Evolutionary conservation across 345 rosid genomes (phyloP), one percentile per base, ranked within the genome.

Genomic region (Alliaria petiolata): DNA sequence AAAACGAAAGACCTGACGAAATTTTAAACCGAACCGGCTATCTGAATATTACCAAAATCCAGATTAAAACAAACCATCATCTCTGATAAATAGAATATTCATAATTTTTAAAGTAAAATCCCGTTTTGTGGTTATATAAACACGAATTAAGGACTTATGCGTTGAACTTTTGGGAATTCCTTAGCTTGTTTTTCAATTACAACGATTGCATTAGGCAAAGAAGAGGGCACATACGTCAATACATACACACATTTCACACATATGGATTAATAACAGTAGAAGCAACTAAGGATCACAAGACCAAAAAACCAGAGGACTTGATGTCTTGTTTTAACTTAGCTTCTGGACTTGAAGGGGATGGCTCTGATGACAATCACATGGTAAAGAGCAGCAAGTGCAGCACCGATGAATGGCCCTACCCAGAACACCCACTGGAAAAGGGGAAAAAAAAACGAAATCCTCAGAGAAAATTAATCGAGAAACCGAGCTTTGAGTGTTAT

Each of bases 401-500:
- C 93, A 2, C 93, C 93, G 22, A 84, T 57, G 65, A 88, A 86
- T 11, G 93, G 93, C 12, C 93, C 93, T 10, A 88, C 87, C 93
- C 91, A 88, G 74, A 88, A 88, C 26, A 88, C 79, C 93, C 93
- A 88, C 93, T 88, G 83, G 12, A 67, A 39, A 5, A 4, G 25
- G 0, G n/a, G n/a, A n/a, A 8, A 1, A 8, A 0, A 17, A 40
- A 38, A 28, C 19, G 1, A 40, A 33, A 61, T 10, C 7, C 12
- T 50, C 33, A 47, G 45, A 49, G 35, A 55, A 17, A 39, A 8
- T 43, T 22, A 22, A n/a, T n/a, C n/a, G n/a, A n/a, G n/a, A n/a
- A n/a, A n/a, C n/a, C n/a, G n/a, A n/a, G n/a, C n/a, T n/a, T n/a
- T n/a, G n/a, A n/a, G n/a, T n/a, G n/a, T 28, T 38, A 4, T 3